Percentiles rank a stretch among this genome's conserved stretches.
These are phyloP conservation scores for Colletotrichum eremochloae DNA, from an alignment of 2,329 filamentous ascomycete species.

Conservation along the genomic window DNA sequence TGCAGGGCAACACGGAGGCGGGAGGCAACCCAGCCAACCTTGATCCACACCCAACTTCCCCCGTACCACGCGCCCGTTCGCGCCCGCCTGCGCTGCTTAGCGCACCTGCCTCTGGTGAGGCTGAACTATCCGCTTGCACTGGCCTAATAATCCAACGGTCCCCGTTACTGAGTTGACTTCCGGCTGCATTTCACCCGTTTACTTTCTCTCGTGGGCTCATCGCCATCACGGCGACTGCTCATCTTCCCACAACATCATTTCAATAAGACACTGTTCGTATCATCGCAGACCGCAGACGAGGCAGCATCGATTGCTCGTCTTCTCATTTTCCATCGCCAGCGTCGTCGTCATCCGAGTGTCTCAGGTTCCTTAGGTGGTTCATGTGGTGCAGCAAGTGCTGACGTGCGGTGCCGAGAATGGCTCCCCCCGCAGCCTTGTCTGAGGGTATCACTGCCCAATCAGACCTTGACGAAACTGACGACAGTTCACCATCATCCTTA, in stretches of 20 bases:
- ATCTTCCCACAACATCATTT: conserved; percentile 8
- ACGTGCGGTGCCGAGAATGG: conserved; percentile 43
- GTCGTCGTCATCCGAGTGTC: conserved; percentile 36
- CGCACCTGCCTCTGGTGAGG: conserved; percentile 32
- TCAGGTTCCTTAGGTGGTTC: conserved; percentile 32
- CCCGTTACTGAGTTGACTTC: conserved; percentile 34
- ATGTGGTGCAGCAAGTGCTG: conserved; percentile 42
- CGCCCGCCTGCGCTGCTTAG: conserved; percentile 4
- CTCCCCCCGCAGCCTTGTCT: conserved; percentile 43
- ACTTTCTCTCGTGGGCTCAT: conserved; percentile 42
- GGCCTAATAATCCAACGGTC: conserved; percentile 42
- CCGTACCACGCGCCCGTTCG: conserved; percentile 18
- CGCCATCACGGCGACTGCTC: conserved; percentile 43
- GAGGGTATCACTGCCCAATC: conserved; percentile 42
- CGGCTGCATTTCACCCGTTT: conserved; percentile 38
- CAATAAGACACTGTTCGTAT: conserved; percentile 1
- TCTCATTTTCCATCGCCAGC: conserved; percentile 15
- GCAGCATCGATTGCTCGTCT: conserved; percentile 17
- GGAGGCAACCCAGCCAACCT: conserved; percentile 42
- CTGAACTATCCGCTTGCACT: conserved; percentile 30
- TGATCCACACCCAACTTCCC: conserved; percentile 20
- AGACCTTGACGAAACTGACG: conserved; percentile 42
- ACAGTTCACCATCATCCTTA: conserved; percentile 31
- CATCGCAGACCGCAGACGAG: background rate
- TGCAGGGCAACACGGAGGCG: conserved; percentile 35